phyloP scores from a whole-genome alignment of 306 rosid genomes.

The Cucurbita maxima region DNA sequence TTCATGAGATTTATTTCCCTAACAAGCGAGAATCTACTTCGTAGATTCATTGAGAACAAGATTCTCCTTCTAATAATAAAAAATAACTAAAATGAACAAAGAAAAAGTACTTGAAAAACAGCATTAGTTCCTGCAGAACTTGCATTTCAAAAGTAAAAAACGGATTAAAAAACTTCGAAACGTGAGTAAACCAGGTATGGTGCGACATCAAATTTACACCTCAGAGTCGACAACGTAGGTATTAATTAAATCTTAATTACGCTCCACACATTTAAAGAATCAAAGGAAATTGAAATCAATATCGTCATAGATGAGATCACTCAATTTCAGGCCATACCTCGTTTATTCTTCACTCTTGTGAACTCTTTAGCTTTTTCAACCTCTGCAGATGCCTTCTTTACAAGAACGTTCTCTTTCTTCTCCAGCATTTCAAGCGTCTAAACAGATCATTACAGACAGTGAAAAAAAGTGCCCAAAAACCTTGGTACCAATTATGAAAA shows the following conservation, averaged over 20 bases:
- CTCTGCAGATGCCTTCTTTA: conserved; percentile 66
- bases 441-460: conserved; percentile 3
- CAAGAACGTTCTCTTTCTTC: conserved; percentile 86
- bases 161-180: not conserved
- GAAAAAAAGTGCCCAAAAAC: not conserved
- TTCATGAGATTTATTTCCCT: no score
- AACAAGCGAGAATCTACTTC: no score
- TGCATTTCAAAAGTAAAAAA: not conserved
- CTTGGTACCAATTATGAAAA: not conserved
- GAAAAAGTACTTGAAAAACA: not conserved
- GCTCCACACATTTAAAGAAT: not conserved
- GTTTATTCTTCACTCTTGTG: conserved; percentile 74
- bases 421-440: conserved; percentile 98
- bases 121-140: not conserved
- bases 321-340: conserved; percentile 31
- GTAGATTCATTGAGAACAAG: not conserved
- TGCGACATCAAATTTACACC: not conserved
- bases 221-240: not conserved
- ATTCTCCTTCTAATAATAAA: not conserved
- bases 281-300: not conserved
- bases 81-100: not conserved
- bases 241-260: not conserved
- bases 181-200: not conserved
- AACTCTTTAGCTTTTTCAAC: conserved; percentile 89
- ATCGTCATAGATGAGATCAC: not conserved